Evolutionary conservation across 2,329 filamentous ascomycete genomes (phyloP).

Genomic region (Aspergillus sp.): DNA sequence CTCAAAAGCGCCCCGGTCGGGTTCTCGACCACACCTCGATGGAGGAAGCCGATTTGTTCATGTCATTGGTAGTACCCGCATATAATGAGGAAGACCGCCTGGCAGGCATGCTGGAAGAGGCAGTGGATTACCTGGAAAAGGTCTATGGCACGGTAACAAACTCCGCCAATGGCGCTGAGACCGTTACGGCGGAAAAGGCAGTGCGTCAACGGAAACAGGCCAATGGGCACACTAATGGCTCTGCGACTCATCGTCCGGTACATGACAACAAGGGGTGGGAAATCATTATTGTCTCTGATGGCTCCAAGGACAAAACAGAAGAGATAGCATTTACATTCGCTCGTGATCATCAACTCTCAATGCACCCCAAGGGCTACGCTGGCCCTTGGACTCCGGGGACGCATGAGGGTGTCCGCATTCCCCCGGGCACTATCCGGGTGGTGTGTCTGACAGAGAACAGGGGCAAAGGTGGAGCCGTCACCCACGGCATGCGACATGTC

Average conservation of each 20-base stretch:
- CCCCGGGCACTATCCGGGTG: conserved; percentile 79
- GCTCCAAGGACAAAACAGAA: conserved; percentile 79
- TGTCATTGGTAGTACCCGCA: conserved; percentile 90
- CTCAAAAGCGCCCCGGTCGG: conserved; percentile 58
- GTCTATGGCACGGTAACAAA: conserved; percentile 63
- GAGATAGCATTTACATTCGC: conserved; percentile 79
- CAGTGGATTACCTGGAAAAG: conserved; percentile 79
- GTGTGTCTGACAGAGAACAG: conserved; percentile 78
- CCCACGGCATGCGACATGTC: conserved; percentile 90
- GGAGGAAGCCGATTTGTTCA: conserved; percentile 75
- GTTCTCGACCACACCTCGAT: conserved; percentile 53
- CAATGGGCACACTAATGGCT: conserved; percentile 35
- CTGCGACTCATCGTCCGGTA: conserved; percentile 35
- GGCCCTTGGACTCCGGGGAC: conserved; percentile 56
- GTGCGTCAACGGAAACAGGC: conserved; percentile 26
- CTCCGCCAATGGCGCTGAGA: conserved; percentile 17
- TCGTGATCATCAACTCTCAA: conserved; percentile 62
- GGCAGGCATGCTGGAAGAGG: conserved; percentile 83
- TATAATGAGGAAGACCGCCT: conserved; percentile 92
- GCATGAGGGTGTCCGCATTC: conserved; percentile 54
- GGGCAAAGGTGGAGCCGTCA: conserved; percentile 93
- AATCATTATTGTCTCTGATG: conserved; percentile 88
- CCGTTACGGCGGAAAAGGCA: conserved; percentile 17
- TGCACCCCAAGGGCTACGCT: conserved; percentile 44
- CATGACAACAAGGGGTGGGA: conserved; percentile 69